Base-by-base conservation (phyloP, 257 asterid genomes). In the Nicotiana tabacum region DNA sequence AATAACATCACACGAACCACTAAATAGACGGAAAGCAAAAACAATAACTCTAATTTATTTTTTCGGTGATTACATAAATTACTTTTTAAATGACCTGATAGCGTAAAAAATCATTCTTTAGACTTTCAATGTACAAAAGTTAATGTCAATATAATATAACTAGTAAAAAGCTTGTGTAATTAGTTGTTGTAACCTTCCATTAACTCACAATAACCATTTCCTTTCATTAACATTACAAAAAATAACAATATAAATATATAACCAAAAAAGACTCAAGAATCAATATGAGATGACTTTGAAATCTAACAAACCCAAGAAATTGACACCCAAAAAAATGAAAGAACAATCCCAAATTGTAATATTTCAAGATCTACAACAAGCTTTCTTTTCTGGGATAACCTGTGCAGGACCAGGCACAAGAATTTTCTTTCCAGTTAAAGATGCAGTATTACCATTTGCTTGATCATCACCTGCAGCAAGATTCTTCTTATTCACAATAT, bases 391-490 rank as follows among this genome's bases (percentile, higher is more conserved):
- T 4, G 97, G 97, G 84, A 91, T 86, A 33, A 90, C 89, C 81
- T 92, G 96, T 9, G 87, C 93, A 0, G 96, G 95, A 18, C 95
- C 96, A 15, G 96, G 96, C 61, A 91, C 60, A 7, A 93, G 21
- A 66, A 92, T 92, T 81, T 90, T 91, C 91, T 93, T 91, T 11
- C 95, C 94, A 66, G 90, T 82, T 82, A 93, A 88, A 33, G 92
- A 84, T 9, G 86, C 89, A 1, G 94, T 86, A 43, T 85, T 91
- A 62, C 92, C 95, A 77, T 91, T 90, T 27, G 83, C 87, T 85
- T 88, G 91, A 82, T 89, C 90, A 30, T 90, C 96, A 27, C 82
- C 82, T 0, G 93, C 93, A 11, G 77, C 88, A 16, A 93, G 97
- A 67, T 80, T 91, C 69, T 91, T 93, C 92, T 86, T 91, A 29